Percentiles rank a stretch among this genome's conserved stretches.
phyloP scores from a whole-genome alignment of 2,329 filamentous ascomycete species.

The Sphaerulina musiva region DNA sequence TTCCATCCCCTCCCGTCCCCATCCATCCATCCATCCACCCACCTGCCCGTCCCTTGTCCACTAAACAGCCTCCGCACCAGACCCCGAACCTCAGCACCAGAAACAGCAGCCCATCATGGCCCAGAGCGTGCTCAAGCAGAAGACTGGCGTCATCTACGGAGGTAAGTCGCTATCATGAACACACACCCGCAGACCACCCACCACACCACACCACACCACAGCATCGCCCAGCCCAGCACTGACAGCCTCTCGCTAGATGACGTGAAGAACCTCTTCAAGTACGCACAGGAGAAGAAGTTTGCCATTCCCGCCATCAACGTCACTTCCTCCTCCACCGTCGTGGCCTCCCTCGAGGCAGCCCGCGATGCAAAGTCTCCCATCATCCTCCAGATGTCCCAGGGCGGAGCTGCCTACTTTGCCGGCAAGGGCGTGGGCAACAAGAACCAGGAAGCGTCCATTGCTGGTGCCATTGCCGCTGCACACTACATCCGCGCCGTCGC shows the following conservation, averaged over 20 bases:
- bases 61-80: too few species aligned
- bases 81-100: neutral
- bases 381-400: conserved; percentile 89
- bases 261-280: conserved; percentile 64
- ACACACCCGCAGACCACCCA: neutral
- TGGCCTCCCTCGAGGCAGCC: conserved; percentile 88
- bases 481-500: conserved; percentile 89
- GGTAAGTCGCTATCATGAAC: conserved; percentile 21
- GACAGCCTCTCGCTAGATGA: conserved; percentile 11
- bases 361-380: conserved; percentile 85
- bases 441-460: conserved; percentile 81
- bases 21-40: too few species aligned
- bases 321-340: conserved; percentile 81
- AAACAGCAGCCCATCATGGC: conserved; percentile 21
- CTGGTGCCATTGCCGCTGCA: conserved; percentile 78
- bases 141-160: conserved; percentile 37
- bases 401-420: conserved; percentile 64
- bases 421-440: conserved; percentile 68
- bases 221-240: too few species aligned
- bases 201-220: neutral
- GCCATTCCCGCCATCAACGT: conserved; percentile 74
- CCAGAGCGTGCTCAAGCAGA: conserved; percentile 29
- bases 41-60: too few species aligned
- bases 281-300: conserved; percentile 79
- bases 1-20: neutral